Base-by-base conservation (phyloP, 768 basidiomycete species). In the Leccinellum rugosiceps region DNA sequence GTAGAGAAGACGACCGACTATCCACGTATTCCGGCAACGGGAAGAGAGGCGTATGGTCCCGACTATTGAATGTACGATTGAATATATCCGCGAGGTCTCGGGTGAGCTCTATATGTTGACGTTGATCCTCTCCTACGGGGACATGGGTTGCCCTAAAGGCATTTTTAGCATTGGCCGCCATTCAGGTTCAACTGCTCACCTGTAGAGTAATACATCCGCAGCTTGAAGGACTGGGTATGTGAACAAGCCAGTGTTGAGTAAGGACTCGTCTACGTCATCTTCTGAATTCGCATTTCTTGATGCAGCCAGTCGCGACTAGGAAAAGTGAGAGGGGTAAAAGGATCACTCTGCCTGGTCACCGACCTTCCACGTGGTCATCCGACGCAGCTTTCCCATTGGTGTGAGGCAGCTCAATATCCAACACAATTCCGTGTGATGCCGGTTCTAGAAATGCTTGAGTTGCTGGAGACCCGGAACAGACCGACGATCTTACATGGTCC, bases 301-400 rank as follows among this genome's bases (percentile, higher is more conserved):
- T 10, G 83, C 80, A 11, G 87, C 90, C 4, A 95, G 75, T 58
- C 90, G 85, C 10, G 88, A 83, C 92, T 94, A 65, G 13, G 50
- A 32, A 17, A 10, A 4, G 19, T 65, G 49, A 59, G 55, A 25
- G 21, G 19, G 19, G 34, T 10, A 6, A 19, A 31, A 13, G 34
- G 15, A n/a, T 47, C 7, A 32, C 9, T 28, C 23, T 10, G 11
- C 25, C 3, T 23, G 11, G 32, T 10, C 15, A 58, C 76, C 28
- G 58, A 90, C 93, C 83, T 98, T 98, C 94, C 95, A 98, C 0
- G 92, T 94, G 4, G 94, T 98, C 96, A 98, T 97, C 44, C 94
- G 74, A 41, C 85, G 83, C 10, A 98, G 74, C 63, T 85, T 86
- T 10, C 93, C 92, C 21, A 95, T 78, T 0, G 93, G 87, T 0